These are phyloP conservation scores for Myrmaecium sp. DNA, from an alignment of 2,329 filamentous ascomycete genomes.

Conservation along the genomic window DNA sequence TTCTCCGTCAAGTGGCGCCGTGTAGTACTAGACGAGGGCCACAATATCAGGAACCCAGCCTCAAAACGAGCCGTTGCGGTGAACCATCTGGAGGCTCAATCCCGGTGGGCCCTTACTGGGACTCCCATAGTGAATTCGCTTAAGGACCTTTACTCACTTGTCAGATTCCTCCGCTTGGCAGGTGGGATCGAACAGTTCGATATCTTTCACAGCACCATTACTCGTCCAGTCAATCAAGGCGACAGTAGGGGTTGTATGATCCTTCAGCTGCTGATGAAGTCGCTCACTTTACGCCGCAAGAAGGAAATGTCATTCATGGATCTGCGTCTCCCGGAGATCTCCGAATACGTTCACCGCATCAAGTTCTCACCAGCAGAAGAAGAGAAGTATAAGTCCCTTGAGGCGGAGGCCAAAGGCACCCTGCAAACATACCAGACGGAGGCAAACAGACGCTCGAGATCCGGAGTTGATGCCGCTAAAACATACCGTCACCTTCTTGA, in stretches of 20 bases:
- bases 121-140: constrained; percentile 69
- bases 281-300: constrained; percentile 62
- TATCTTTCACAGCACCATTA: constrained; percentile 57
- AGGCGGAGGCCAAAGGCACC: constrained; percentile 54
- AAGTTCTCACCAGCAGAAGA: constrained; percentile 57
- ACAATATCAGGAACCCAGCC: constrained; percentile 61
- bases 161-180: constrained; percentile 59
- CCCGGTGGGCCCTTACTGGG: constrained; percentile 47
- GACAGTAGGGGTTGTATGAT: constrained; percentile 43
- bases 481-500: constrained; percentile 65
- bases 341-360: constrained; percentile 61
- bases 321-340: constrained; percentile 58
- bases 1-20: constrained; percentile 59
- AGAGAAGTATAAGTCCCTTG: constrained; percentile 58
- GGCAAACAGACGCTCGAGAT: constrained; percentile 21
- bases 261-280: constrained; percentile 62
- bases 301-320: constrained; percentile 86
- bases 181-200: constrained; percentile 58
- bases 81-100: constrained; percentile 47
- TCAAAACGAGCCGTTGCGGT: constrained; percentile 58
- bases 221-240: constrained; percentile 46
- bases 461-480: constrained; percentile 20
- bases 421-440: constrained; percentile 41
- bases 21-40: constrained; percentile 69
- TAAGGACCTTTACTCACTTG: constrained; percentile 62